These are phyloP conservation scores for Meredithiella fracta DNA, from an alignment of 2,329 filamentous ascomycete species.

Conservation along the genomic window DNA sequence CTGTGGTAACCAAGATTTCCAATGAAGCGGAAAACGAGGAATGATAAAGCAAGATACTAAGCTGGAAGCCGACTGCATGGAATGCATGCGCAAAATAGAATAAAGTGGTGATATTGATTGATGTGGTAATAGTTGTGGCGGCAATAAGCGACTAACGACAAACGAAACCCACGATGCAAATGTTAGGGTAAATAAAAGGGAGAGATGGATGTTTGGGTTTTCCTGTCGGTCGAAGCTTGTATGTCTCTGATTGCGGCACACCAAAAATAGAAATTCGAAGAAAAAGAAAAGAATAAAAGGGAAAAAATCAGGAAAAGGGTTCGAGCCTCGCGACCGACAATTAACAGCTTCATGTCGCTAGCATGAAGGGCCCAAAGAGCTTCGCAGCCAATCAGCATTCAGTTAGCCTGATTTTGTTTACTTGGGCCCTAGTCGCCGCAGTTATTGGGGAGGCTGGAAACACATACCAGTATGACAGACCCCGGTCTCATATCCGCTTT, in stretches of 20 bases:
- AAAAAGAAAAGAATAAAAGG: constrained; percentile 4
- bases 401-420: constrained; percentile 9
- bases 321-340: constrained; percentile 2
- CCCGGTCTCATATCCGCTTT: background rate
- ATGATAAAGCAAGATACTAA: background rate
- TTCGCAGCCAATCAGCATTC: constrained; percentile 12
- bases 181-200: constrained; percentile 2
- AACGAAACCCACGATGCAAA: background rate
- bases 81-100: too few relatives aligned
- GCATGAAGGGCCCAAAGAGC: constrained; percentile 5
- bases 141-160: background rate
- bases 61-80: background rate
- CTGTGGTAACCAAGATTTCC: constrained; percentile 9
- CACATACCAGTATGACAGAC: background rate
- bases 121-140: background rate
- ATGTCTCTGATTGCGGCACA: background rate
- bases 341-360: constrained; percentile 2
- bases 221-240: constrained; percentile 1
- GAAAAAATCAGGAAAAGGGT: constrained; percentile 11
- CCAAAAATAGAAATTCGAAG: constrained; percentile 5
- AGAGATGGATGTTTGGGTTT: constrained; percentile 6
- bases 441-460: constrained; percentile 13
- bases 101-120: constrained; percentile 2
- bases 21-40: background rate
- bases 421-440: background rate